Conservation (phyloP, 208 protist genomes). For the Trichomonas vaginalis region DNA sequence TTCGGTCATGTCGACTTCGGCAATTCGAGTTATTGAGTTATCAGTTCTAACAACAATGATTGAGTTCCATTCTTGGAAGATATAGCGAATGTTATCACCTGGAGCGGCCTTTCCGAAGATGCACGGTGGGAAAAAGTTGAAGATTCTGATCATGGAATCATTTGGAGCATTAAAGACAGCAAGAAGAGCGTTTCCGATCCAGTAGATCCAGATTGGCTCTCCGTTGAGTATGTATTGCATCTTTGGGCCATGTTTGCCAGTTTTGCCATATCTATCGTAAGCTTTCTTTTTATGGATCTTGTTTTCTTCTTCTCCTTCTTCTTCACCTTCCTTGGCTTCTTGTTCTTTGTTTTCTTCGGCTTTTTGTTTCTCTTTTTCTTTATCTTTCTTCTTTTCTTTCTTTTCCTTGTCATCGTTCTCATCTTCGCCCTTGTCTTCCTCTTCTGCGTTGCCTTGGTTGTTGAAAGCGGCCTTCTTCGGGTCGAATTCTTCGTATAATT, state of each 20-base stretch:
- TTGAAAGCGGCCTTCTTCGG: not conserved
- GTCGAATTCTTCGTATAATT: not conserved
- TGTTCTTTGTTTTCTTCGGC: not conserved
- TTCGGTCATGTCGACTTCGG: not conserved
- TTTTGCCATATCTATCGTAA: not conserved
- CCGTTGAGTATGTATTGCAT: not conserved
- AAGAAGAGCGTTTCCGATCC: not conserved
- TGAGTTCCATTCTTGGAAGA: not conserved
- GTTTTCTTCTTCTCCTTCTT: not conserved
- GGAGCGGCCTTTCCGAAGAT: not conserved
- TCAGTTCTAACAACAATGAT: not conserved
- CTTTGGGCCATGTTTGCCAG: not conserved
- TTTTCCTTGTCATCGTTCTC: too few species aligned
- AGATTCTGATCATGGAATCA: not conserved
- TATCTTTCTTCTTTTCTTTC: not conserved
- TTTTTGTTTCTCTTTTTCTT: not conserved
- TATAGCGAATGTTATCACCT: not conserved
- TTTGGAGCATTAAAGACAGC: not conserved
- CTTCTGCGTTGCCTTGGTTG: not conserved
- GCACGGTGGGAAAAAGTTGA: not conserved
- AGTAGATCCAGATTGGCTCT: not conserved
- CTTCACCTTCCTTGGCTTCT: not conserved
- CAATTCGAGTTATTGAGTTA: not conserved
- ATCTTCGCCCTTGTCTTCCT: not conserved
- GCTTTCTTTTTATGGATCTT: not conserved